These are phyloP conservation scores for Colletotrichum higginsianum DNA, from an alignment of 2,329 filamentous ascomycete genomes.

Conservation along the genomic window DNA sequence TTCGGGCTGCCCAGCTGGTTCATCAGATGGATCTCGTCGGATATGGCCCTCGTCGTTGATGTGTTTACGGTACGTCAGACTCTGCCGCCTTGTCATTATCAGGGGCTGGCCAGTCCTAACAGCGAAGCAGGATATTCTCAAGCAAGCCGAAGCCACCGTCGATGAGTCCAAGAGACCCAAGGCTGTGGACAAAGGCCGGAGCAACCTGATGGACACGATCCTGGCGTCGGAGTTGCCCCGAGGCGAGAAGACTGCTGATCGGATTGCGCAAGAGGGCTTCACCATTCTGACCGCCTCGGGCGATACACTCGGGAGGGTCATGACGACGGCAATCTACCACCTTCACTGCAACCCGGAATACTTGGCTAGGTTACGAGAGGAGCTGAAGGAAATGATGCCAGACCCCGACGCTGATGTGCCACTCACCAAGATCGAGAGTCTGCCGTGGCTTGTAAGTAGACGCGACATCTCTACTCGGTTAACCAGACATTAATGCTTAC, in stretches of 20 bases:
- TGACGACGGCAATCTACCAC: constrained; percentile 54
- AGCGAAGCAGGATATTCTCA: not conserved
- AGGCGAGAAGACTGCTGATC: constrained; percentile 50
- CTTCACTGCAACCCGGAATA: constrained; percentile 51
- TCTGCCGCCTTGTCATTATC: too few species aligned
- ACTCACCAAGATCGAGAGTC: constrained; percentile 49
- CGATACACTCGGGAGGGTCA: constrained; percentile 53
- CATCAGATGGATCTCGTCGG: not conserved
- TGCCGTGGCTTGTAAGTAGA: constrained; percentile 47
- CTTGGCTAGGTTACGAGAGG: constrained; percentile 49
- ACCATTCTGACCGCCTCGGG: constrained; percentile 54
- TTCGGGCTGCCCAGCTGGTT: not conserved
- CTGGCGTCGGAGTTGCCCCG: constrained; percentile 49
- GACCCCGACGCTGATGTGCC: constrained; percentile 2
- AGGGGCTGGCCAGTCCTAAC: not conserved
- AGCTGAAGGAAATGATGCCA: constrained; percentile 48
- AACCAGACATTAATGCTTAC: not conserved
- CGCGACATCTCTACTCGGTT: too few species aligned
- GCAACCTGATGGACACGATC: constrained; percentile 46
- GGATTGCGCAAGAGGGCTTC: constrained; percentile 53
- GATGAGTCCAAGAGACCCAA: not conserved
- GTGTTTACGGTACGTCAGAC: not conserved
- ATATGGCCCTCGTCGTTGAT: not conserved
- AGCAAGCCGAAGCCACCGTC: not conserved
- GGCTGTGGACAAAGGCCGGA: too few species aligned